Base-by-base conservation (phyloP, 768 basidiomycete genomes). In the Lactarius psammicola region DNA sequence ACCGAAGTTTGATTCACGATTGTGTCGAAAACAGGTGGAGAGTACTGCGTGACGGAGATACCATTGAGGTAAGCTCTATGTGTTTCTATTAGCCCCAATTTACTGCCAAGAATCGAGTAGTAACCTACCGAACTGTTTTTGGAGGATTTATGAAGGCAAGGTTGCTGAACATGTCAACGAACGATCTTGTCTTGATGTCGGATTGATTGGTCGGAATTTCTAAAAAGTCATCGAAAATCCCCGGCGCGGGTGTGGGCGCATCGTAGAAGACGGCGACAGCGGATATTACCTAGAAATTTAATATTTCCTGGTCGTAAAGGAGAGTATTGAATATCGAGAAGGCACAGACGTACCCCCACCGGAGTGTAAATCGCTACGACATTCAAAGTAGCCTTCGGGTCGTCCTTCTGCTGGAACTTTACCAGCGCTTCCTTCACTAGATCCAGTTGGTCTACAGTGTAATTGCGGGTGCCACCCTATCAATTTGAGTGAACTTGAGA, bases 171-270 rank as follows among this genome's bases (percentile, higher is more conserved):
- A 44, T 2, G 20, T 44, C 42, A n/a, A 44, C 20, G 42, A 20
- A 44, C n/a, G 57, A 64, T 20, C 44, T 46, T 13, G 68, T 54
- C 10, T 30, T 15, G 18, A 66, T 53, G 10, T 61, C 62, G 1
- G 20, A 36, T n/a, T 38, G 18, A 17, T 53, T 38, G 9, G 40
- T 17, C 0, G 67, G 67, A 18, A 70, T 57, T 34, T 53, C 67
- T 17, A 70, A 33, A 23, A 71, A 65, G 11, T 68, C 65, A 23
- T 70, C 62, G 40, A 71, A 71, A 23, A 66, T 53, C 8, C 69
- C 69, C 0, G 2, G 30, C 3, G 40, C 40, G 17, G 40, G 40
- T 40, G 40, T 40, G 18, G 40, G 40, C 5, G 40, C 40, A 40
- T 40, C 7, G 6, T 40, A 40, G 40, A 40, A 40, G 17, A 40